phyloP scores from a whole-genome alignment of 2,329 filamentous ascomycete genomes.

The Sporothrix brasiliensis region DNA sequence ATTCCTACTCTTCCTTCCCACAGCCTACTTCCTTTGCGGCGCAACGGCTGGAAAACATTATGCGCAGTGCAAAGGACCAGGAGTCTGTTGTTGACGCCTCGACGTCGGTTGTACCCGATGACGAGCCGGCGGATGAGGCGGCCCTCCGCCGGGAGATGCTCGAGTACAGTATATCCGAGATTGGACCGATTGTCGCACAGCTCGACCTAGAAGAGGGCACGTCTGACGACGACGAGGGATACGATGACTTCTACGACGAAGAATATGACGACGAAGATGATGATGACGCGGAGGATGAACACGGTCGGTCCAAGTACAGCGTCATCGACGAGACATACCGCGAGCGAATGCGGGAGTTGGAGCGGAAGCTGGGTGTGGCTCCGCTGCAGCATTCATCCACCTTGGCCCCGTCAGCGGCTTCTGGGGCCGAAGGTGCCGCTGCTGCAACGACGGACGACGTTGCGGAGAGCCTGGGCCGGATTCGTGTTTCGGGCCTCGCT shows the following conservation, averaged over 20 bases:
- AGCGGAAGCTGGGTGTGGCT: slow-evolving; percentile 70
- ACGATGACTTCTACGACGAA: slow-evolving; percentile 49
- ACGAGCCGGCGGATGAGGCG: slow-evolving; percentile 80
- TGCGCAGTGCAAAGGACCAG: slow-evolving; percentile 59
- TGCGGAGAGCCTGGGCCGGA: slow-evolving; percentile 60
- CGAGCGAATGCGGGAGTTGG: slow-evolving; percentile 80
- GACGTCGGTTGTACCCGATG: slow-evolving; percentile 65
- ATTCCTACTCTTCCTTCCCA: slow-evolving; percentile 33
- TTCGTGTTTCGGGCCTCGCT: slow-evolving; percentile 49
- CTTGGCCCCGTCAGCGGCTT: neutral
- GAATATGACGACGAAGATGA: slow-evolving; percentile 53
- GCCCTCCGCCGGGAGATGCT: slow-evolving; percentile 84
- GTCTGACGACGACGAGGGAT: slow-evolving; percentile 52
- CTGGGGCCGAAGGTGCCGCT: neutral
- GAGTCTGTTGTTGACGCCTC: slow-evolving; percentile 51
- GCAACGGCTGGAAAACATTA: slow-evolving; percentile 58
- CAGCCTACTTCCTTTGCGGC: slow-evolving; percentile 47
- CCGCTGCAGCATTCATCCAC: slow-evolving; percentile 45
- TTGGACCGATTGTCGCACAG: slow-evolving; percentile 90
- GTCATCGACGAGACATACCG: slow-evolving; percentile 75
- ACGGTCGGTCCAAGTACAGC: slow-evolving; percentile 70
- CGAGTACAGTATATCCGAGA: slow-evolving; percentile 82
- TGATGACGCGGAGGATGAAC: slow-evolving; percentile 73
- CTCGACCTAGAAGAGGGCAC: slow-evolving; percentile 76
- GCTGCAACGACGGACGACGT: slow-evolving; percentile 24